phyloP scores from a whole-genome alignment of 192 early-diverging fungal genomes.

The Linnemannia zychae region DNA sequence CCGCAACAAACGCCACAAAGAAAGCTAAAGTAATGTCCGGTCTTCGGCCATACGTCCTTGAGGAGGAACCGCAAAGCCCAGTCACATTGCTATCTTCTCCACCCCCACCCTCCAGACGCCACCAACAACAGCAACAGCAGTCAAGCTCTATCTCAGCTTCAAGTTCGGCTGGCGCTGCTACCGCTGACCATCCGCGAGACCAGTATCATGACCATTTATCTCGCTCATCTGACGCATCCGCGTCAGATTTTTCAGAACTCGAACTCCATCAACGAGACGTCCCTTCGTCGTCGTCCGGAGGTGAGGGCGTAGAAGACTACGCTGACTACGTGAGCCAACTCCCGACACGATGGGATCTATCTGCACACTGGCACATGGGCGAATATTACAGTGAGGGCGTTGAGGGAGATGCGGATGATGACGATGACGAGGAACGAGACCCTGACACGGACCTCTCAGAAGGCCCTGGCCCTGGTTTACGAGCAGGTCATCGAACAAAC shows the following conservation, averaged over 20 bases:
- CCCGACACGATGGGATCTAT: conserved; percentile 39
- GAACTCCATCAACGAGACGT: conserved; percentile 7
- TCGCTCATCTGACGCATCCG: conserved; percentile 26
- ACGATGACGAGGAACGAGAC: conserved; percentile 43
- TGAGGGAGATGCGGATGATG: conserved; percentile 42
- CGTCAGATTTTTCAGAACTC: conserved; percentile 36
- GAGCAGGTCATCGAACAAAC: not conserved
- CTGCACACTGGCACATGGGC: conserved; percentile 39
- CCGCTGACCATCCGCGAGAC: not conserved
- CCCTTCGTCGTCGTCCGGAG: not conserved
- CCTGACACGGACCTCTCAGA: conserved; percentile 44
- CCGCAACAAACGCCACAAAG: not conserved
- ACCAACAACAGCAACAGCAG: conserved; percentile 6
- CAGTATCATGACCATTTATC: not conserved
- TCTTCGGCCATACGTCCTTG: not conserved
- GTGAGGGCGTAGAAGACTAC: not conserved
- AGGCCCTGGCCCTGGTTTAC: not conserved
- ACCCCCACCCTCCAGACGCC: not conserved
- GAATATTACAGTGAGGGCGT: conserved; percentile 49
- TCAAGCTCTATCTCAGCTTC: not conserved
- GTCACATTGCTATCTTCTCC: not conserved
- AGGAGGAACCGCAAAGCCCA: not conserved
- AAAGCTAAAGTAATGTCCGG: not conserved
- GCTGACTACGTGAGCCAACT: conserved; percentile 35
- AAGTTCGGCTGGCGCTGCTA: not conserved